phyloP scores from a whole-genome alignment of 805 yeast species.

The Saturnispora hagleri region DNA sequence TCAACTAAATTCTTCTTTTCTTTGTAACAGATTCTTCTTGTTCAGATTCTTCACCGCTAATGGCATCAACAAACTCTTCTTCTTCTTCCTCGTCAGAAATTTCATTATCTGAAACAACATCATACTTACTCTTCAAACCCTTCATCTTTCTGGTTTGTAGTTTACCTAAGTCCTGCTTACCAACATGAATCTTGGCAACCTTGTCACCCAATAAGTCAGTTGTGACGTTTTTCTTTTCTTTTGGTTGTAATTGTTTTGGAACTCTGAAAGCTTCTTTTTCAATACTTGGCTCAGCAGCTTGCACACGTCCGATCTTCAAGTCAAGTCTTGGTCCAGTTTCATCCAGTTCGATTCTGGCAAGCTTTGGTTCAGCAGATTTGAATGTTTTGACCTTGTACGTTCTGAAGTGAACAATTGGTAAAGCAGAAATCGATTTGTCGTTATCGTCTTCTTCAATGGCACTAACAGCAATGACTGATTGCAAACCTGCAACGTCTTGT shows the following conservation, averaged over 20 bases:
- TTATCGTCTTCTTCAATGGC: slow-evolving; percentile 69
- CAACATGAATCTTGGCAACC: slow-evolving; percentile 92
- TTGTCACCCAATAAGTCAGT: slow-evolving; percentile 91
- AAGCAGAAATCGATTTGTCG: slow-evolving; percentile 46
- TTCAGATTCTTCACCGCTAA: slow-evolving; percentile 13
- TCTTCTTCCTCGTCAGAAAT: slow-evolving; percentile 31
- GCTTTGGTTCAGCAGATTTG: slow-evolving; percentile 68
- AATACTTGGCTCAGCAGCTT: slow-evolving; percentile 73
- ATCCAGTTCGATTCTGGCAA: slow-evolving; percentile 88
- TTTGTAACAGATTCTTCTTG: slow-evolving; percentile 16
- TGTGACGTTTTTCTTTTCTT: slow-evolving; percentile 80
- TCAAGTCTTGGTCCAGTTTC: slow-evolving; percentile 96
- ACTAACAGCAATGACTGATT: slow-evolving; percentile 76
- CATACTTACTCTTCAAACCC: slow-evolving; percentile 83
- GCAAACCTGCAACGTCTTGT: slow-evolving; percentile 92
- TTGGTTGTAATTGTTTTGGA: slow-evolving; percentile 75
- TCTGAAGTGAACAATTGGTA: slow-evolving; percentile 82
- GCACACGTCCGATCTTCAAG: slow-evolving; percentile 82
- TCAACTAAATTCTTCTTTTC: slow-evolving; percentile 18
- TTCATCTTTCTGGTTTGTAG: slow-evolving; percentile 98
- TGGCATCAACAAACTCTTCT: slow-evolving; percentile 22
- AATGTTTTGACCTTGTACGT: slow-evolving; percentile 80
- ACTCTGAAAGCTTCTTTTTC: slow-evolving; percentile 80
- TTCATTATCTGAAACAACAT: slow-evolving; percentile 51
- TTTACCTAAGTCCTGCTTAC: slow-evolving; percentile 83